Percentiles rank a stretch among this genome's conserved stretches.
phyloP scores from a whole-genome alignment of 768 basidiomycete genomes.

The Termitomyces sp. region DNA sequence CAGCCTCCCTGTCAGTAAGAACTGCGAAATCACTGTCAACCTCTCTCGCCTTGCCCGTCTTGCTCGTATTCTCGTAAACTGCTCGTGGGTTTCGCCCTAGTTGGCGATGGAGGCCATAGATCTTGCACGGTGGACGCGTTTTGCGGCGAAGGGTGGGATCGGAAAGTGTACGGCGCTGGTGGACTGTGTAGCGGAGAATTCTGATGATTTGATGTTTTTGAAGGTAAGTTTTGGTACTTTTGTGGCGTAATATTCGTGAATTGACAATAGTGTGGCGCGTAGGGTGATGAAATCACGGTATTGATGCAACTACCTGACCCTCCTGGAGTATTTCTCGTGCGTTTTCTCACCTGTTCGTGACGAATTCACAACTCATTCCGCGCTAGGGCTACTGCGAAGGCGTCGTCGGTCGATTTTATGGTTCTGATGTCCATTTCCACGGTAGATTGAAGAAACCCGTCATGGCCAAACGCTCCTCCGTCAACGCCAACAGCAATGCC shows the following conservation, averaged over 20 bases:
- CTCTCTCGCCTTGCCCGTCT: neutral
- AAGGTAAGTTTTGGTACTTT: conserved; percentile 45
- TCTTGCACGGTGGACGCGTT: conserved; percentile 77
- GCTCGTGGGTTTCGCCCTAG: neutral
- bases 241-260: neutral
- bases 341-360: conserved; percentile 21
- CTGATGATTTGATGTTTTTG: conserved; percentile 84
- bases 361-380: too few species aligned
- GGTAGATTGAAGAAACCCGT: conserved; percentile 76
- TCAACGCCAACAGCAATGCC: conserved; percentile 8
- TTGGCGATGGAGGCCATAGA: conserved; percentile 61
- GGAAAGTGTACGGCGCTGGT: conserved; percentile 70
- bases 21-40: neutral
- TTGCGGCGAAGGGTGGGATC: conserved; percentile 83
- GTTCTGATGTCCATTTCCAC: conserved; percentile 62
- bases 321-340: conserved; percentile 59
- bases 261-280: conserved; percentile 2
- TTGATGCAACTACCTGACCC: conserved; percentile 62
- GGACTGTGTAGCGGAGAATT: conserved; percentile 72
- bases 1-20: neutral
- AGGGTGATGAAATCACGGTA: conserved; percentile 81
- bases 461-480: conserved; percentile 65
- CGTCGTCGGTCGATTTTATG: conserved; percentile 74
- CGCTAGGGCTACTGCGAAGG: conserved; percentile 87
- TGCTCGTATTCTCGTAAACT: neutral